Evolutionary conservation across 148 eudicot genomes (phyloP).

Genomic region (Chenopodium album): DNA sequence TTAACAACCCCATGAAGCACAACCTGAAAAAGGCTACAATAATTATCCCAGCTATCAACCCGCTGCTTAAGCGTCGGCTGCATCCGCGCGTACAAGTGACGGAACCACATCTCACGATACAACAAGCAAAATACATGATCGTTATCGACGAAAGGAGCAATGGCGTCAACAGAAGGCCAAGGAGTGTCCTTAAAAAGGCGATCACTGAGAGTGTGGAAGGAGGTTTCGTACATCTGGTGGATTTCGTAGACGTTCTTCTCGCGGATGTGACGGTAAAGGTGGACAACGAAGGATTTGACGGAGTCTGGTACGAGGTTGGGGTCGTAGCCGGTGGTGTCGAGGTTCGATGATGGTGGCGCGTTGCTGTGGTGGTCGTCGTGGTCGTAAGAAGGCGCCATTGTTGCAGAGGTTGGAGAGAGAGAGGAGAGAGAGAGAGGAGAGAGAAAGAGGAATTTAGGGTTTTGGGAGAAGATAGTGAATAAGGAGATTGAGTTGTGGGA

Average conservation of each 20-base stretch:
- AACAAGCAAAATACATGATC: conserved; percentile 91
- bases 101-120: conserved; percentile 94
- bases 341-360: conserved; percentile 20
- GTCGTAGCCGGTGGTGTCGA: conserved; percentile 45
- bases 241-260: conserved; percentile 98
- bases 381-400: conserved; percentile 62
- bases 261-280: conserved; percentile 85
- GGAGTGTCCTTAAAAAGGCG: conserved; percentile 85
- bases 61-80: conserved; percentile 68
- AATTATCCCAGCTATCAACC: conserved; percentile 90
- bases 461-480: background rate
- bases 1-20: conserved; percentile 68
- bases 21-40: conserved; percentile 75
- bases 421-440: background rate
- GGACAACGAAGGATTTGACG: conserved; percentile 86
- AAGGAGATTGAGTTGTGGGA: background rate
- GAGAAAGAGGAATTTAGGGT: background rate
- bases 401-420: background rate
- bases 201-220: conserved; percentile 75
- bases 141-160: conserved; percentile 77
- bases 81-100: conserved; percentile 75
- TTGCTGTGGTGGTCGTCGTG: conserved; percentile 31
- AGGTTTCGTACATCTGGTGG: conserved; percentile 97
- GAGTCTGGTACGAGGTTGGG: conserved; percentile 92
- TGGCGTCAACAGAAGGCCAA: conserved; percentile 90